Percentiles rank a stretch among this genome's conserved stretches.
Conservation (phyloP, 441 rosid genomes). For the Viola pubescens region DNA sequence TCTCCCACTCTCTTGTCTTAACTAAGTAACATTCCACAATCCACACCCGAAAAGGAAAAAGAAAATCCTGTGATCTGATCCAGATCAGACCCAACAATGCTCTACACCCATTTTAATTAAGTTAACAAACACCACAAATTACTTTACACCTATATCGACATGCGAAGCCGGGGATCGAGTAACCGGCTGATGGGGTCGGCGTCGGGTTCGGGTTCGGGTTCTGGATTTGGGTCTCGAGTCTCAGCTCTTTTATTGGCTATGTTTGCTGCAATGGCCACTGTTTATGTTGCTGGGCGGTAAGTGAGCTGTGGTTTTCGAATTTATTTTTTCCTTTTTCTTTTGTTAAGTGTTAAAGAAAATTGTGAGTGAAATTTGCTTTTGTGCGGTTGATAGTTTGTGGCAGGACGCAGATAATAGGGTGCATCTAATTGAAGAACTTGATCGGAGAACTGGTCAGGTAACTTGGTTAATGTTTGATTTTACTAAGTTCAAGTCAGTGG, state of each 20-base stretch:
- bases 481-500: too few species aligned
- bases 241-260: conserved; percentile 56
- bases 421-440: conserved; percentile 58
- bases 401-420: conserved; percentile 74
- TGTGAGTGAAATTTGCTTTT: not conserved
- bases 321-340: not conserved
- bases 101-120: too few species aligned
- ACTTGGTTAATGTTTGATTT: conserved; percentile 1
- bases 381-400: conserved; percentile 45
- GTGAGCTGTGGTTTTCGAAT: not conserved
- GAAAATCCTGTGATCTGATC: too few species aligned
- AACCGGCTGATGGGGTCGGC: conserved; percentile 22
- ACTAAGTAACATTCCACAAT: too few species aligned
- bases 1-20: too few species aligned
- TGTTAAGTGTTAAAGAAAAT: not conserved
- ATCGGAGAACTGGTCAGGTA: conserved; percentile 58
- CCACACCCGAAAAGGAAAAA: too few species aligned
- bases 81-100: too few species aligned
- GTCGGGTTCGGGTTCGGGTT: not conserved
- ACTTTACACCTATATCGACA: conserved; percentile 12
- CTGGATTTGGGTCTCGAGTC: conserved; percentile 28
- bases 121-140: too few species aligned
- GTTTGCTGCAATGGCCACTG: conserved; percentile 68
- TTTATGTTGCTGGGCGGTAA: conserved; percentile 85
- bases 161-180: conserved; percentile 58